Evolutionary conservation across 345 rosid species (phyloP), one percentile per base, ranked within the genome.

Genomic region (Excoecaria cochinchinensis): DNA sequence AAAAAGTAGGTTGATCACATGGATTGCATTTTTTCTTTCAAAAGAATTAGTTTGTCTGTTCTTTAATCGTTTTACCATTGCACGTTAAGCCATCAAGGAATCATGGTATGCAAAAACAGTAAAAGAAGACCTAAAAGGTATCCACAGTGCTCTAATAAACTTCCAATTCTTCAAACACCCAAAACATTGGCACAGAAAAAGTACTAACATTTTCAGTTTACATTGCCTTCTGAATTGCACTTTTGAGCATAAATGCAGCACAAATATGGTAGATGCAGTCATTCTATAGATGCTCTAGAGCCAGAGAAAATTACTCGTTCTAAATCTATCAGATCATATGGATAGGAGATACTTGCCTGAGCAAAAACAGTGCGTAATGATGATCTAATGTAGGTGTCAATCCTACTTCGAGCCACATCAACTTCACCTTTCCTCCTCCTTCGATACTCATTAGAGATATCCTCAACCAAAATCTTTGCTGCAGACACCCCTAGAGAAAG

Each of bases 331-430:
- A 50, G 39, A 48, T 53, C 44, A 69, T 50, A 19, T 51, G 56
- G 69, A 64, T 42, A 50, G 44, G 51, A 74, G 70, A 59, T 55
- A 87, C 93, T 89, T 91, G 85, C 99, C 98, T 95, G 99, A 76
- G 99, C 99, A 87, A 95, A 95, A 68, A 92, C 93, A 48, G 99
- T 93, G 69, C 97, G 94, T 69, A 95, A 81, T 12, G 99, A 95
- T 51, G 99, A 95, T 81, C 99, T 91, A 82, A 95, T 93, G 85
- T 95, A 95, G 44, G 98, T 95, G 72, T 95, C 99, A 69, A 91
- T 87, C 80, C 97, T 90, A 59, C 83, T 85, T 31, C 92, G 92
- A 73, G 90, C 91, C 60, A 91, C 96, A 85, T 95, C 97, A 70
- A 87, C 92, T 75, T 90, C 95, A 71, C 89, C 87, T 85, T 83